These are phyloP conservation scores for Umbelopsis vinacea DNA, from an alignment of 192 early-diverging fungal species.

Conservation along the genomic window DNA sequence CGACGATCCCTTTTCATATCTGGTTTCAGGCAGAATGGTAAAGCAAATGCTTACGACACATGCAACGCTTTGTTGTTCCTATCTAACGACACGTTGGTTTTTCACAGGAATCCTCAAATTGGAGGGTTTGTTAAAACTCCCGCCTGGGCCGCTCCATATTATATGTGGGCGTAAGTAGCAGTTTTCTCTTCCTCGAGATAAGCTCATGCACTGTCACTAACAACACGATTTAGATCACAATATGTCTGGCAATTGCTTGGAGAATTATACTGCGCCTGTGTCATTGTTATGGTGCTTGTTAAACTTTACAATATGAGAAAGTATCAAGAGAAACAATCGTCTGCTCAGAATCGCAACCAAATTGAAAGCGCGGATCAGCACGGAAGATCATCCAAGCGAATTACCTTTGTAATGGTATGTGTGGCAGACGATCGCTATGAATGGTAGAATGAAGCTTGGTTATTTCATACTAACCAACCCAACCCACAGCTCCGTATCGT, in stretches of 20 bases:
- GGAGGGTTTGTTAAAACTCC: constrained; percentile 16
- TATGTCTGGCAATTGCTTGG: constrained; percentile 22
- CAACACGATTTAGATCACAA: not conserved
- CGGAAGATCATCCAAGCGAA: not conserved
- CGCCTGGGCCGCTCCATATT: constrained; percentile 16
- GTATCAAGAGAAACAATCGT: constrained; percentile 4
- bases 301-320: not conserved
- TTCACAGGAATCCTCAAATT: constrained; percentile 9
- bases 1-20: constrained; percentile 24
- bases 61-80: not conserved
- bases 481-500: constrained; percentile 10
- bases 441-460: not conserved
- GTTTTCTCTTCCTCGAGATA: not conserved
- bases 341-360: not conserved
- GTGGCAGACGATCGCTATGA: not conserved
- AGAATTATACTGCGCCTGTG: constrained; percentile 11
- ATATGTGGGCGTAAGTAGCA: constrained; percentile 19
- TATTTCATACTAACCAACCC: not conserved
- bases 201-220: not conserved
- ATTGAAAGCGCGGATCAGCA: not conserved
- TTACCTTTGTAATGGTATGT: constrained; percentile 26
- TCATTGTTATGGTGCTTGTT: constrained; percentile 1
- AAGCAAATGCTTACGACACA: not conserved
- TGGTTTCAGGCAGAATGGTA: constrained; percentile 11
- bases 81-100: not conserved